Evolutionary conservation across 768 basidiomycete species (phyloP), one percentile per base, ranked within the genome.

Genomic region (Amanita pallidorosea): DNA sequence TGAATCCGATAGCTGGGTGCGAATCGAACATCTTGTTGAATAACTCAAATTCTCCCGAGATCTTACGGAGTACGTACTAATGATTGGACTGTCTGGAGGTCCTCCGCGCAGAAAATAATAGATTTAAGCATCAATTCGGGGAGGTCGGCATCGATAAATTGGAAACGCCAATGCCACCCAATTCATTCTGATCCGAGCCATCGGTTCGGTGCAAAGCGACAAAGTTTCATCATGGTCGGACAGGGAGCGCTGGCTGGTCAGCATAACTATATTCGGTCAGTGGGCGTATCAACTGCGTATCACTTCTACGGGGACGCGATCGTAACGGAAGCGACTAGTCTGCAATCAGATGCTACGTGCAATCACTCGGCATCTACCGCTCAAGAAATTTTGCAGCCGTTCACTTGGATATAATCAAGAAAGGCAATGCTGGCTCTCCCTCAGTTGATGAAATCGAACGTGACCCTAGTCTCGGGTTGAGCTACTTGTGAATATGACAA

Each of bases 361-460:
- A 35, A 27, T 49, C 36, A 22, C 23, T 40, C 47, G 47, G 47
- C 22, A 38, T 40, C 11, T 40, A 37, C 47, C 47, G 37, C n/a
- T 9, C 23, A 2, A 15, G 22, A 8, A 46, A 34, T 11, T 31
- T 31, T 11, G 25, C 34, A 48, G 11, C 35, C n/a, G 1, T 27
- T 46, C 45, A 46, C 12, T 46, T 27, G 5, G 5, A 20, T 23
- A 23, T 23, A 23, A 51, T 45, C 20, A 22, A 15, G 11, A 46
- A 34, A 20, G 27, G 11, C 3, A 34, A 31, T n/a, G n/a, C n/a
- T n/a, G n/a, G n/a, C n/a, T n/a, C n/a, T n/a, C n/a, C n/a, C n/a
- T 27, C 61, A 74, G 56, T 62, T 63, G 53, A 73, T 59, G 60
- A 71, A 75, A 62, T 76, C 74, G 58, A 75, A 75, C 13, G 68